These are phyloP conservation scores for Chytridium lagenaria DNA, from an alignment of 371 early-diverging fungal genomes.

Conservation along the genomic window DNA sequence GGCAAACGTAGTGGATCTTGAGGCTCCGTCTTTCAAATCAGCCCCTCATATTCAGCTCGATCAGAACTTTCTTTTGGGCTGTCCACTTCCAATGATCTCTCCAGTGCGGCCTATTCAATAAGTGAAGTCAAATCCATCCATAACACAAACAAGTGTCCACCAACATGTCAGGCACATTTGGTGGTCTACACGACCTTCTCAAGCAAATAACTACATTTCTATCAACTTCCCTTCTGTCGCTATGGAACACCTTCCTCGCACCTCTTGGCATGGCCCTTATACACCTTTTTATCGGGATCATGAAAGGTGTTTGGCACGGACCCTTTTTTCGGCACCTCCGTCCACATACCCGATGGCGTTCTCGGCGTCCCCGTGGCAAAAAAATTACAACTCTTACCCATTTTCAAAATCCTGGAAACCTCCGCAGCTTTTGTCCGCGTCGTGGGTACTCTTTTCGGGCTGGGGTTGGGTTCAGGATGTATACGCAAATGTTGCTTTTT, in stretches of 20 bases:
- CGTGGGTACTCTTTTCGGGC: neutral
- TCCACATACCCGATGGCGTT: neutral
- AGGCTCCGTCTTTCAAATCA: too few species aligned
- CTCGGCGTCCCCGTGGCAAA: neutral
- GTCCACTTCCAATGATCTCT: too few species aligned
- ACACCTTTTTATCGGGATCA: conserved; percentile 1
- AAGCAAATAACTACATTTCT: neutral
- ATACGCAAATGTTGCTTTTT: neutral
- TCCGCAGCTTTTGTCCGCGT: neutral
- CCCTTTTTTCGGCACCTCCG: neutral
- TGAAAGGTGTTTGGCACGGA: conserved; percentile 13
- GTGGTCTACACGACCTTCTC: neutral
- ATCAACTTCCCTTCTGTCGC: neutral
- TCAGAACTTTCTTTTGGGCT: too few species aligned
- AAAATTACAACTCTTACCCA: neutral
- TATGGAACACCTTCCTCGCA: conserved; percentile 1
- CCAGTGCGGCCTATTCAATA: too few species aligned
- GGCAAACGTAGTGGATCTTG: too few species aligned
- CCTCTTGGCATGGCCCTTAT: conserved; percentile 12
- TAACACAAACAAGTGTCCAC: neutral
- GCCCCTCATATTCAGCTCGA: too few species aligned
- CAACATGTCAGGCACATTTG: conserved; percentile 6
- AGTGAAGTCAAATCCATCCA: too few species aligned
- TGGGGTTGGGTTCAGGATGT: conserved; percentile 6
- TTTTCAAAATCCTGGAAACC: neutral